Base-by-base conservation (phyloP, 176 grass and related monocot genomes). In the Aegilops bicornis region DNA sequence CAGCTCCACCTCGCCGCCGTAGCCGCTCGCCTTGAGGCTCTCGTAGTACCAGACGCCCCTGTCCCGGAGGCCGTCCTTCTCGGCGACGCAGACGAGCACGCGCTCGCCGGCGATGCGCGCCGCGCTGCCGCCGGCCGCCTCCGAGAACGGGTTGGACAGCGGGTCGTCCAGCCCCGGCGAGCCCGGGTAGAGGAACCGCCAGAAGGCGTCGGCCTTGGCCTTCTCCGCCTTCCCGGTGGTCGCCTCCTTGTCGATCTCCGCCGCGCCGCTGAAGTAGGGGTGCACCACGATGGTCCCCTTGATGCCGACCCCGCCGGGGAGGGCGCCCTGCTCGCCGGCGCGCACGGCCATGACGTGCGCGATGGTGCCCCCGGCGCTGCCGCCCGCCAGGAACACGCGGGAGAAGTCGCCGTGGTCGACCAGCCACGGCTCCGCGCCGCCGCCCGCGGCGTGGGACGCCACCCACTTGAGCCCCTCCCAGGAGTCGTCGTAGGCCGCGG, bases 11-110 rank as follows among this genome's bases (percentile, higher is more conserved):
- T 90, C 86, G 23, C 91, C 92, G 31, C 59, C 69, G 89, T 90
- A 93, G 2, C 86, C 87, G 75, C 84, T 85, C 31, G 71, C 85
- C 87, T 80, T 97, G 63, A 97, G 85, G 36, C 58, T 75, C 89
- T 95, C 92, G 83, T 66, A 92, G 81, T 98, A 98, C 88, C 91
- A 92, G 61, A 89, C 80, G 47, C 93, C 95, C 82, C 95, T 84
- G 82, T 98, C 93, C n/a, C 89, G 80, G 76, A 96, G 86, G 0
- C 56, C 35, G 31, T 98, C 95, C 75, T 90, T 89, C 93, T 95
- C 93, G 4, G 95, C 95, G 80, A 95, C 86, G 71, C 87, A 91
- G 48, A 98, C 81, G 29, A 93, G 84, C 30, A 98, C 88, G 42
- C 91, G 82, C 5, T 87, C 90, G 43, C 86, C 91, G 1, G 71